Percentiles rank a stretch among this genome's conserved stretches.
phyloP scores from a whole-genome alignment of 2,329 filamentous ascomycete species.

The Pseudogymnoascus sp. region DNA sequence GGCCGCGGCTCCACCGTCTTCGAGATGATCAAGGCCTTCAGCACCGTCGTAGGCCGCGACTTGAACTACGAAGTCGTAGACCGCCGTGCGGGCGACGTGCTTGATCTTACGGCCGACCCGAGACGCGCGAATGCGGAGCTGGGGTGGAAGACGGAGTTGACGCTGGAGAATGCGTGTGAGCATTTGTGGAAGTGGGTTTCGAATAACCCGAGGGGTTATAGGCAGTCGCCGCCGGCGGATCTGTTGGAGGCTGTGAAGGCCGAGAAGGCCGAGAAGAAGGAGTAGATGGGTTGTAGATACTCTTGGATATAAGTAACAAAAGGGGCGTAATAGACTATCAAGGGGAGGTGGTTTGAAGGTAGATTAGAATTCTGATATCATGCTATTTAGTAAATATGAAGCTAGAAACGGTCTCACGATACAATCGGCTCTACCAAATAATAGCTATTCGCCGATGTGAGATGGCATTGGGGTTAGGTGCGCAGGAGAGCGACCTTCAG shows the following conservation, averaged over 20 bases:
- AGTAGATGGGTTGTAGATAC: background rate
- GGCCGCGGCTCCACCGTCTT: conserved; percentile 93
- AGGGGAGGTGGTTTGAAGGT: background rate
- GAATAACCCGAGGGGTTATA: conserved; percentile 94
- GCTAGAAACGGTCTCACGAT: too few relatives aligned
- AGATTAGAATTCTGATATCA: background rate
- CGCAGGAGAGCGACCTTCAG: background rate
- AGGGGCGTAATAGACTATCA: background rate
- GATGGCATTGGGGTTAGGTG: background rate
- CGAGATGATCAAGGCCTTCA: conserved; percentile 96
- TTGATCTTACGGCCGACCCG: conserved; percentile 91
- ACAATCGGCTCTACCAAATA: too few relatives aligned
- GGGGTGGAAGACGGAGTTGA: conserved; percentile 83
- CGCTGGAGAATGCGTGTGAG: conserved; percentile 85
- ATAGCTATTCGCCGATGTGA: too few relatives aligned
- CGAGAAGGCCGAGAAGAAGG: conserved; percentile 33
- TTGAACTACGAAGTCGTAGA: conserved; percentile 80
- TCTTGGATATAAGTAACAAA: background rate
- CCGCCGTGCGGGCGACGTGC: conserved; percentile 79
- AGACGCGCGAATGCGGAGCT: conserved; percentile 81
- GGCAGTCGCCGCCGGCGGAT: conserved; percentile 79
- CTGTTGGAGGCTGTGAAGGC: conserved; percentile 60
- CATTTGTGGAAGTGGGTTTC: conserved; percentile 96
- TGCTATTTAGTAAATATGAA: background rate
- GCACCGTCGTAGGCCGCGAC: conserved; percentile 73